Percentiles rank a stretch among this genome's conserved stretches.
These are phyloP conservation scores for Meripilus lineatus DNA, from an alignment of 1,284 basidiomycete species.

Conservation along the genomic window DNA sequence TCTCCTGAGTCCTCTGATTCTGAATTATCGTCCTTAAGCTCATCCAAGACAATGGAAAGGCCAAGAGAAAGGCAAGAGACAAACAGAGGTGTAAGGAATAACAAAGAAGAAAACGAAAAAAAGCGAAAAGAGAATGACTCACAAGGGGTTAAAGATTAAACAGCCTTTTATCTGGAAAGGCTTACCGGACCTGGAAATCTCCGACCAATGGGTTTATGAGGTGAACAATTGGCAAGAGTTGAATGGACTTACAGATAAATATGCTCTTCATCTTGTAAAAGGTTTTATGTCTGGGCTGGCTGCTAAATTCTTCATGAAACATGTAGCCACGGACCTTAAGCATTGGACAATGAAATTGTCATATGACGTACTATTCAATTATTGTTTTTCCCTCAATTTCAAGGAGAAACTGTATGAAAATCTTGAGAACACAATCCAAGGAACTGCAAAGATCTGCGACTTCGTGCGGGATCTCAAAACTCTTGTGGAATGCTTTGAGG, in stretches of 20 bases:
- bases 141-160: constrained; percentile 7
- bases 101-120: not conserved
- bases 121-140: not conserved
- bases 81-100: not conserved
- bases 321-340: too few relatives aligned
- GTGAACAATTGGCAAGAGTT: too few relatives aligned
- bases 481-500: constrained; percentile 13
- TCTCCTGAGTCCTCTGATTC: too few relatives aligned
- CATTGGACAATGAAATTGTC: too few relatives aligned
- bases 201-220: too few relatives aligned
- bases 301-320: too few relatives aligned
- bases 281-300: constrained; percentile 14
- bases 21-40: too few relatives aligned
- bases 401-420: constrained; percentile 10
- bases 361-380: too few relatives aligned
- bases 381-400: constrained; percentile 19
- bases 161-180: constrained; percentile 13
- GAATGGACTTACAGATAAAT: constrained; percentile 4
- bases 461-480: constrained; percentile 15
- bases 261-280: constrained; percentile 7
- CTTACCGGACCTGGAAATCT: constrained; percentile 5
- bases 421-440: constrained; percentile 12
- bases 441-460: constrained; percentile 9
- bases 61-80: not conserved
- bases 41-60: not conserved